Base-by-base conservation (phyloP, 805 yeast genomes). In the Metschnikowia arizonensis region DNA sequence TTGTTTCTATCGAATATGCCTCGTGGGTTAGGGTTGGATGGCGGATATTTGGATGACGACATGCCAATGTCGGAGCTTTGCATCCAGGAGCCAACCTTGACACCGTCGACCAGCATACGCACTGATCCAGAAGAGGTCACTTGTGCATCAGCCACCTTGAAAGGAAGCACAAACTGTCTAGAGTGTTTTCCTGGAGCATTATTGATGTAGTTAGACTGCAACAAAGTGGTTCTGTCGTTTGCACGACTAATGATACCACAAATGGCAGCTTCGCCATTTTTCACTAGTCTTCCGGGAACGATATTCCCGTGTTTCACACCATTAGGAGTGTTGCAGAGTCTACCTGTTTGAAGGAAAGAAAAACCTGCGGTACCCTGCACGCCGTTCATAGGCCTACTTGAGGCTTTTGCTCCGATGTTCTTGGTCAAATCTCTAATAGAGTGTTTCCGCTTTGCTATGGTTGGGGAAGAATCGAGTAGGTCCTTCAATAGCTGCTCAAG, bases 311-410 rank as follows among this genome's bases (percentile, higher is more conserved):
- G 64, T 38, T 75, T 67, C 19, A 80, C 64, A 40, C 96, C 95
- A 56, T 82, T 79, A 18, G 95, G 93, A 3, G 85, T 72, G 60
- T 80, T 84, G 47, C 69, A 60, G 31, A 88, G 66, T 60, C 88
- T 76, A 5, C 95, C 95, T 47, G 73, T 76, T 49, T 84, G 75
- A 32, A 70, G 72, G 56, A 86, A 88, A 1, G 87, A 76, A 48
- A 87, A 72, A 5, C 96, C 96, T 24, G 85, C 95, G 6, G 85
- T 78, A 26, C 89, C 95, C 44, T 82, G 75, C 37, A 79, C 61
- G 23, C 62, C 61, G 26, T 36, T 28, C 24, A 50, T 49, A 28
- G 55, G 48, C 9, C 45, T 46, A 10, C 47, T 47, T 14, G 46
- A 41, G 23, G 47, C 19, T 6, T 44, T 42, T 9, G 33, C 11